Evolutionary conservation across 2,329 filamentous ascomycete species (phyloP), one percentile per base, ranked within the genome.

Genomic region (Simplicillium sp.): DNA sequence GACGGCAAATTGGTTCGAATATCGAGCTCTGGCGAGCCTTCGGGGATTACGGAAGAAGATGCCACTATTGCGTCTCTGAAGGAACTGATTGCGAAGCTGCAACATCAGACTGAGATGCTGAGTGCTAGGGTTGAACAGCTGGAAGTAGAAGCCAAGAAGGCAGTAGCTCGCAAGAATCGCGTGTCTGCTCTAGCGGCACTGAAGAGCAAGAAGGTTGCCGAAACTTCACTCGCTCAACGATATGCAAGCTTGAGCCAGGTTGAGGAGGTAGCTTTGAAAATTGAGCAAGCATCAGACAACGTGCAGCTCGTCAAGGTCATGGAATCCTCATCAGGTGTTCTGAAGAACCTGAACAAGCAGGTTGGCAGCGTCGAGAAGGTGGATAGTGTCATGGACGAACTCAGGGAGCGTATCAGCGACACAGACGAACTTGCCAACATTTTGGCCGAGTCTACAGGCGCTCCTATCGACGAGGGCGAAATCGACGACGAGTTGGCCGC

Each of bases 401-500:
- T 95, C 54, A 75, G 84, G 39, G 82, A 89, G 50, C 81, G 94
- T 64, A 92, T 92, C 77, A 73, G 67, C 39, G 79, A 83, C 51
- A 80, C 83, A 17, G 88, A 96, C 55, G 90, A 97, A 64, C 76
- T 97, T 16, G 78, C 80, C 20, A 77, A 73, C 41, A 81, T 90
- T 33, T 73, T 97, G 46, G 79, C 80, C 39, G 87, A 92, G 50
- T 51, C 55, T 6, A 70, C 65, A 11, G 66, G 63, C 12, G 56
- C 52, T 33, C 60, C 59, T 1, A 68, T 94, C 28, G 87, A 95
- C 57, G 89, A 95, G 54, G 72, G 56, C 15, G 89, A 94, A 58
- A 77, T 97, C 41, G 88, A 96, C 50, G 84, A 90, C 45, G 90
- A 96, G 65, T 71, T 97, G 36, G 83, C 84, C 49, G 80, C 72